Evolutionary conservation across 768 basidiomycete genomes (phyloP).

Genomic region (Boletus insuetus): DNA sequence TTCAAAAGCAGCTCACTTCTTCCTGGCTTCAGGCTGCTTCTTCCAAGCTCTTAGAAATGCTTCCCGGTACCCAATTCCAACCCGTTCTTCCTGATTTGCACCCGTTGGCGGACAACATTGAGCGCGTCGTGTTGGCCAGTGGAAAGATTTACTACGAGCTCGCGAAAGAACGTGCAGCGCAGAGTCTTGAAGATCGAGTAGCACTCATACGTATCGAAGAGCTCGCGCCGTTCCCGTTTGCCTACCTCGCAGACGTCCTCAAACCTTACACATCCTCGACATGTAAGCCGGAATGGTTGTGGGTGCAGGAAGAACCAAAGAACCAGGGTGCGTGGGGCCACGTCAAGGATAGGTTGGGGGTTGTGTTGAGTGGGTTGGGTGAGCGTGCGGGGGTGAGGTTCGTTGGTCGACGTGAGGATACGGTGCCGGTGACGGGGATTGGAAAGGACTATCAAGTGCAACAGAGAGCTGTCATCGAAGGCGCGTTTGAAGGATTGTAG

Average conservation of each 20-base stretch:
- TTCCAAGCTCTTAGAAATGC: slow-evolving; percentile 62
- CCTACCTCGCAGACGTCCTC: slow-evolving; percentile 45
- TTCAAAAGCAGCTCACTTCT: background rate
- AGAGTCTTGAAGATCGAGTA: slow-evolving; percentile 46
- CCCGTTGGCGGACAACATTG: slow-evolving; percentile 36
- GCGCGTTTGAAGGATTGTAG: slow-evolving; percentile 51
- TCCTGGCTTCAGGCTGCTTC: slow-evolving; percentile 58
- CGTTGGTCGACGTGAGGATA: slow-evolving; percentile 66
- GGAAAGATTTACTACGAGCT: slow-evolving; percentile 93
- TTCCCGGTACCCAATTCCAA: slow-evolving; percentile 57
- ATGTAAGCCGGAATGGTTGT: slow-evolving; percentile 39
- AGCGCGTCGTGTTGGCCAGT: slow-evolving; percentile 69
- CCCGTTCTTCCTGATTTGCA: slow-evolving; percentile 59
- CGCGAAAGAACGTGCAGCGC: slow-evolving; percentile 58
- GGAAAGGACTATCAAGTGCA: slow-evolving; percentile 65
- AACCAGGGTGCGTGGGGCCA: slow-evolving; percentile 84
- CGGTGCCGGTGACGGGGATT: slow-evolving; percentile 76
- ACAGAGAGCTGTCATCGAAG: slow-evolving; percentile 58
- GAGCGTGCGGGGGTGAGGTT: slow-evolving; percentile 42
- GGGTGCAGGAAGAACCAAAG: slow-evolving; percentile 85
- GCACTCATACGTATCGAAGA: slow-evolving; percentile 83
- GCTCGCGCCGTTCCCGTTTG: slow-evolving; percentile 84
- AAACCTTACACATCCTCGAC: slow-evolving; percentile 44
- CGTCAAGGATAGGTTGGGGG: slow-evolving; percentile 54
- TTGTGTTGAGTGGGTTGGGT: slow-evolving; percentile 45